phyloP scores from a whole-genome alignment of 257 asterid genomes.

The Solanum acaule region DNA sequence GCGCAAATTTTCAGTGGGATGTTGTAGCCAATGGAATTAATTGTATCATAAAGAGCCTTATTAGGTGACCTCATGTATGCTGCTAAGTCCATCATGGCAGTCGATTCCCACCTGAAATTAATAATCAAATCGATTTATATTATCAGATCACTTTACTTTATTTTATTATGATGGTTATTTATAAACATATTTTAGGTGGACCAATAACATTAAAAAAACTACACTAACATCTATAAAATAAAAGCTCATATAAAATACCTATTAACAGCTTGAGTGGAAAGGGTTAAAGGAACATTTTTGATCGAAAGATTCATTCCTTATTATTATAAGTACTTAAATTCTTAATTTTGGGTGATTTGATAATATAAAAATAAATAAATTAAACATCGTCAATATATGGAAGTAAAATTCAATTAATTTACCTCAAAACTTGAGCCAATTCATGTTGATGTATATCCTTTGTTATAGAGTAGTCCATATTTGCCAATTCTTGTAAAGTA shows the following conservation, averaged over 20 bases:
- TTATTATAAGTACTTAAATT: too few species aligned
- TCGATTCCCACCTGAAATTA: constrained; percentile 29
- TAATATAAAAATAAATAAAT: too few species aligned
- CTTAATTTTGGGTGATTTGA: too few species aligned
- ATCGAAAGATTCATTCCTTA: too few species aligned
- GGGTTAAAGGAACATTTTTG: neutral
- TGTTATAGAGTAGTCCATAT: constrained; percentile 6
- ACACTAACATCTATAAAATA: too few species aligned
- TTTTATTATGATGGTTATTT: too few species aligned
- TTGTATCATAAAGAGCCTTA: constrained; percentile 29
- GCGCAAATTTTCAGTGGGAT: constrained; percentile 17
- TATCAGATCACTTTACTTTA: too few species aligned
- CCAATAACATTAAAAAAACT: too few species aligned
- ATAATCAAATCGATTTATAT: too few species aligned
- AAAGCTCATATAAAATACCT: neutral
- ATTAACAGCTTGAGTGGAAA: constrained; percentile 10
- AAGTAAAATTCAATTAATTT: neutral
- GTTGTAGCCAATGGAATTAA: constrained; percentile 11
- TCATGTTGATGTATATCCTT: constrained; percentile 16
- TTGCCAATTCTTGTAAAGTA: constrained; percentile 18
- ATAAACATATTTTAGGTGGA: too few species aligned
- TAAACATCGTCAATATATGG: neutral
- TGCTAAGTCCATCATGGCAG: constrained; percentile 18
- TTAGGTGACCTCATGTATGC: constrained; percentile 40
- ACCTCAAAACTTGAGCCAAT: constrained; percentile 27